phyloP scores from a whole-genome alignment of 2,329 filamentous ascomycete genomes.

The Ceratocystis ficicola region DNA sequence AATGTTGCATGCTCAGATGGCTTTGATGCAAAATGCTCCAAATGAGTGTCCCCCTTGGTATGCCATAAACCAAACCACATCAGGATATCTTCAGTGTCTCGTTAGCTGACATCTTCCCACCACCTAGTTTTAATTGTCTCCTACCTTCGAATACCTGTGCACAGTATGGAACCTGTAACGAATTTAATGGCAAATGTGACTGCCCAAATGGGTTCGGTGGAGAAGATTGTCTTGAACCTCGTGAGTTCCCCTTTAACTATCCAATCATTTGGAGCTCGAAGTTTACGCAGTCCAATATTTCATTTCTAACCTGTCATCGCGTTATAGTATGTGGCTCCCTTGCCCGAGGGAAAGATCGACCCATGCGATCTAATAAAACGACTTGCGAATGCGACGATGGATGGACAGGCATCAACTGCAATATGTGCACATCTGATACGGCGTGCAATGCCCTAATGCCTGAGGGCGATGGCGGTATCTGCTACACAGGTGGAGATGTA shows the following conservation, averaged over 20 bases:
- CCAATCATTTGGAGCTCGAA: not conserved
- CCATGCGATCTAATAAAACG: slow-evolving; percentile 52
- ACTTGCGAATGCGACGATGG: slow-evolving; percentile 80
- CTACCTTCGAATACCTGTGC: slow-evolving; percentile 83
- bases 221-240: slow-evolving; percentile 78
- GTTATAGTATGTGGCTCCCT: slow-evolving; percentile 68
- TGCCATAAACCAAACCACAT: slow-evolving; percentile 24
- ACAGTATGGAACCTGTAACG: slow-evolving; percentile 81
- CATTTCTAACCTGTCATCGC: slow-evolving; percentile 9
- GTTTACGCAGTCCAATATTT: not conserved
- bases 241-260: slow-evolving; percentile 33
- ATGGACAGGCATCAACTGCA: slow-evolving; percentile 97
- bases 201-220: slow-evolving; percentile 90
- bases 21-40: slow-evolving; percentile 60
- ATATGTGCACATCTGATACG: slow-evolving; percentile 72
- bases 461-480: slow-evolving; percentile 67
- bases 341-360: slow-evolving; percentile 65
- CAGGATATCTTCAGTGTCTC: not conserved
- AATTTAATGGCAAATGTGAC: slow-evolving; percentile 80
- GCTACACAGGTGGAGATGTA: slow-evolving; percentile 80
- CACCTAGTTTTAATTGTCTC: slow-evolving; percentile 84
- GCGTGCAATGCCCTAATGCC: slow-evolving; percentile 86
- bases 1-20: slow-evolving; percentile 52
- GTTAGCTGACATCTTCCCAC: slow-evolving; percentile 22
- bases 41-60: slow-evolving; percentile 69